Evolutionary conservation across 164 flowering plant genomes (phyloP), one percentile per base, ranked within the genome.

Genomic region (Chimonanthus salicifolius): DNA sequence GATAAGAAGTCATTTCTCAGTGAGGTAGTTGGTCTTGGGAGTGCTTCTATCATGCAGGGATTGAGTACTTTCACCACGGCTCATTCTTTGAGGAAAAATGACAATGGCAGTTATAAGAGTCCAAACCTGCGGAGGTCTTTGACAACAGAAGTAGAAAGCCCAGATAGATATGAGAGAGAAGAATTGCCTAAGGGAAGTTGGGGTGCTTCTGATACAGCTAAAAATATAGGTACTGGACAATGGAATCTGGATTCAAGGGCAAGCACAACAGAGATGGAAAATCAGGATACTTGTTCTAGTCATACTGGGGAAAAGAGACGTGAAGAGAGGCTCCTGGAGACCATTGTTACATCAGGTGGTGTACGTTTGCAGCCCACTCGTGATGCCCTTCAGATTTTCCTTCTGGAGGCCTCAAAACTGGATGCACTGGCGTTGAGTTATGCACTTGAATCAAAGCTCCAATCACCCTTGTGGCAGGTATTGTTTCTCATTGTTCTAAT

Each of bases 321-420:
- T 43, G 99, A 96, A 81, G 98, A 93, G 77, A 88, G 85, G 80
- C 81, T 96, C 72, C 74, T 96, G 81, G 98, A 92, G 78, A 92
- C 97, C 45, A 87, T 96, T 80, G 97, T 89, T 50, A 88, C 94
- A 50, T 80, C 97, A 78, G 95, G 98, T 50, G 99, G 99, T 77
- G 97, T 96, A 16, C 94, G 97, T 64, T 78, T 96, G 64, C 98
- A 94, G 74, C 99, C 99, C 47, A 90, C 98, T 71, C 92, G 97
- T 21, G 99, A 96, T 86, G 92, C 92, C 67, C 80, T 96, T 74
- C 97, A 94, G 67, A 82, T 79, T 73, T 96, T 96, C 79, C 88
- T 94, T 67, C 80, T 67, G 49, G 97, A 94, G 83, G 98, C 98
- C 68, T 86, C 85, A 62, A 94, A 92, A 84, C 77, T 93, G 79